These are phyloP conservation scores for Piedraia hortae DNA, from an alignment of 2,329 filamentous ascomycete species.

Conservation along the genomic window DNA sequence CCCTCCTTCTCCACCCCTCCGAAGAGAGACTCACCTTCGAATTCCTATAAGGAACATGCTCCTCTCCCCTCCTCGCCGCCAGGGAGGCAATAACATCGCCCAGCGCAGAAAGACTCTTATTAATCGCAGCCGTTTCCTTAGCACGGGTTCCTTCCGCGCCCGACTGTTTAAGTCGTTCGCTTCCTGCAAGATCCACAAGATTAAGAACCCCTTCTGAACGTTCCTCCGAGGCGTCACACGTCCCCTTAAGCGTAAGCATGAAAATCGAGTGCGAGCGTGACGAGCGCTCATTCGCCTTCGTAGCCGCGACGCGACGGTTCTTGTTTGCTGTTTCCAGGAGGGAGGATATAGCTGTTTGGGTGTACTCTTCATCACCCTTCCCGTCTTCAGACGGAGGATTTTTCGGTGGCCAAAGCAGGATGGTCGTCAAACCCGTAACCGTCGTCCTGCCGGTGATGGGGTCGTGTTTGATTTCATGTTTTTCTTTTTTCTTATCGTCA, in stretches of 20 bases:
- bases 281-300: slow-evolving; percentile 88
- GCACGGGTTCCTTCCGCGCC: slow-evolving; percentile 64
- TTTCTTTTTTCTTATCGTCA: slow-evolving; percentile 30
- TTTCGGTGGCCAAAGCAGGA: slow-evolving; percentile 37
- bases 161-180: slow-evolving; percentile 68
- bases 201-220: slow-evolving; percentile 82
- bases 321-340: slow-evolving; percentile 45
- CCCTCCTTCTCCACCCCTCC: no score
- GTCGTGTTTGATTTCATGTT: slow-evolving; percentile 75
- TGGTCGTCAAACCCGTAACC: slow-evolving; percentile 53
- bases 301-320: slow-evolving; percentile 80
- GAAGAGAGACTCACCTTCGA: slow-evolving; percentile 46
- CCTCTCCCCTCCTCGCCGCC: slow-evolving; percentile 44
- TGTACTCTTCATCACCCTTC: slow-evolving; percentile 5
- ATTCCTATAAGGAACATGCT: slow-evolving; percentile 78
- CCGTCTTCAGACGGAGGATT: slow-evolving; percentile 2
- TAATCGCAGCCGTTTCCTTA: slow-evolving; percentile 92
- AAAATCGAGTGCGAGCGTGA: slow-evolving; percentile 92
- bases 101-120: slow-evolving; percentile 72
- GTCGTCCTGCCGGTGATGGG: slow-evolving; percentile 53
- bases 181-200: slow-evolving; percentile 81
- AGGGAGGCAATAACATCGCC: slow-evolving; percentile 86
- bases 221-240: slow-evolving; percentile 50
- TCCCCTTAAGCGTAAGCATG: slow-evolving; percentile 42
- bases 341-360: slow-evolving; percentile 7